A percentile compares a stretch with the other conserved stretches of the same genome.
These are phyloP conservation scores for Hypholoma sublateritium DNA, from an alignment of 768 basidiomycete species.

Conservation along the genomic window DNA sequence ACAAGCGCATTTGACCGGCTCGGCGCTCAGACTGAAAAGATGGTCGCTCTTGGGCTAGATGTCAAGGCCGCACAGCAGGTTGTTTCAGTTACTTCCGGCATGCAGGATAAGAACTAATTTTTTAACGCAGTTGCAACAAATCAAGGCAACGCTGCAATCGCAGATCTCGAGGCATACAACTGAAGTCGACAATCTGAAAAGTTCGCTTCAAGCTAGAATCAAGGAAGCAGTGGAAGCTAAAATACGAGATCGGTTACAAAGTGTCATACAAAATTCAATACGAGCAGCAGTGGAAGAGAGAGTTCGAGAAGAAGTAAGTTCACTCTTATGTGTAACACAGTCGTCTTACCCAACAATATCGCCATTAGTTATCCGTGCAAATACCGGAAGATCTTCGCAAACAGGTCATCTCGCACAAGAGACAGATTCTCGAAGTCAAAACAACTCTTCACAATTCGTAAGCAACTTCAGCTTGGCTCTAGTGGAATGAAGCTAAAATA, in stretches of 20 bases:
- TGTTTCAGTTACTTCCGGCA: conserved; percentile 6
- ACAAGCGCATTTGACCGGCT: conserved; percentile 44
- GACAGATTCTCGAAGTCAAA: conserved; percentile 43
- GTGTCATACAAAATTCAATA: conserved; percentile 34
- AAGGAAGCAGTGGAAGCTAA: conserved; percentile 40
- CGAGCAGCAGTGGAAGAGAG: conserved; percentile 33
- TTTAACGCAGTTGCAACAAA: conserved; percentile 37
- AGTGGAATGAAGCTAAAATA: background rate
- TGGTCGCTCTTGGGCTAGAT: conserved; percentile 43
- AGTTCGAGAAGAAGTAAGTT: conserved; percentile 42
- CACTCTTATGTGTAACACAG: background rate
- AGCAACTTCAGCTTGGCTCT: conserved; percentile 17
- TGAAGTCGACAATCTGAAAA: conserved; percentile 34
- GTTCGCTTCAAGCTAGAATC: conserved; percentile 36
- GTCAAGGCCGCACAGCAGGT: conserved; percentile 47
- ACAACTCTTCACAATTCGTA: conserved; percentile 48
- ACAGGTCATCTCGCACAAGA: conserved; percentile 39
- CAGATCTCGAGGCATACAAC: conserved; percentile 39
- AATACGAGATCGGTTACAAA: conserved; percentile 35
- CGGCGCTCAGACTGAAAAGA: conserved; percentile 42
- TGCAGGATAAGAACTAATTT: background rate
- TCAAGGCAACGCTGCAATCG: conserved; percentile 35
- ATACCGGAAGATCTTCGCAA: conserved; percentile 42
- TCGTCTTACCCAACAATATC: background rate
- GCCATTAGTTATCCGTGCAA: conserved; percentile 36